Percentiles rank a stretch among this genome's conserved stretches.
Conservation (phyloP, 441 rosid genomes). For the Gossypium aridum region DNA sequence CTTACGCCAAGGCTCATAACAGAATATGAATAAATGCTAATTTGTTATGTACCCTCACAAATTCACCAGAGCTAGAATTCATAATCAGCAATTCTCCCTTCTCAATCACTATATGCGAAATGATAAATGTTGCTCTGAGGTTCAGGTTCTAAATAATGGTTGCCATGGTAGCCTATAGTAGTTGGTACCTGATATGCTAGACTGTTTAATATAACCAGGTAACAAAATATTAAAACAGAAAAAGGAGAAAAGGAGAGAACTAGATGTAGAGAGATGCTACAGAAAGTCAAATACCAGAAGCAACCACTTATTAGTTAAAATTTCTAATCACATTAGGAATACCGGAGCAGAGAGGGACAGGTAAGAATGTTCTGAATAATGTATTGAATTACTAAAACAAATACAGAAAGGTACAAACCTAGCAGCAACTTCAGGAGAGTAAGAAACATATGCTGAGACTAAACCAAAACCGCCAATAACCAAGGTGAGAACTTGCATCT, state of each 20-base stretch:
- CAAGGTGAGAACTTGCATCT: constrained; percentile 60
- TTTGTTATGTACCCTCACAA: not conserved
- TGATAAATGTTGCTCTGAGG: not conserved
- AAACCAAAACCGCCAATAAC: constrained; percentile 77
- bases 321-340: not conserved
- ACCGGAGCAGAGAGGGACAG: not conserved
- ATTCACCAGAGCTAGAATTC: not conserved
- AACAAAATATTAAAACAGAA: not conserved
- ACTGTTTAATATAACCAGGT: not conserved
- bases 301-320: constrained; percentile 2
- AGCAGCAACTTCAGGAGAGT: constrained; percentile 71
- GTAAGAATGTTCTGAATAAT: not conserved
- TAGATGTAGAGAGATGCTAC: not conserved
- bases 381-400: not conserved
- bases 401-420: constrained; percentile 42
- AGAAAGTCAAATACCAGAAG: not conserved
- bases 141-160: not conserved
- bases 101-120: not conserved
- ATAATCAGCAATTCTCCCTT: not conserved
- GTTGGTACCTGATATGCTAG: not conserved
- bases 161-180: not conserved
- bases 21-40: not conserved
- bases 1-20: too few species aligned
- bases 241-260: not conserved
- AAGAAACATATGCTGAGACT: constrained; percentile 71